A percentile compares a stretch with the other conserved stretches of the same genome.
These are phyloP conservation scores for Cryptococcus wingfieldii DNA, from an alignment of 1,284 basidiomycete genomes.

Conservation along the genomic window DNA sequence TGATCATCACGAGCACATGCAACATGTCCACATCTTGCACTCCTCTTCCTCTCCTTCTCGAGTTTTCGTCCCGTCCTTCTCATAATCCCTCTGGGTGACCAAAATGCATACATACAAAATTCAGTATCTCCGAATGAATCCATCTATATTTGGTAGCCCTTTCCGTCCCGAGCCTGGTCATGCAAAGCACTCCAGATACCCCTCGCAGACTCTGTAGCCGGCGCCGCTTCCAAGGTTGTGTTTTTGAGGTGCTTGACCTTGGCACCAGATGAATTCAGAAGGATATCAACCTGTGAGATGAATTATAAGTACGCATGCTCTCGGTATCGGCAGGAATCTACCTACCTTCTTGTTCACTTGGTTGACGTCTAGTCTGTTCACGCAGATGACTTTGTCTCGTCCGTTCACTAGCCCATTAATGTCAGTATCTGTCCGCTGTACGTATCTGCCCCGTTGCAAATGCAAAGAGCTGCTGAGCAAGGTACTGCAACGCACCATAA, in stretches of 20 bases:
- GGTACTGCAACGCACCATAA: slow-evolving; percentile 42
- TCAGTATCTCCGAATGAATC: too few relatives aligned
- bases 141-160: slow-evolving; percentile 42
- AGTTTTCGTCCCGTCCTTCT: too few relatives aligned
- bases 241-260: slow-evolving; percentile 48
- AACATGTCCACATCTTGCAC: background rate
- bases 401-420: slow-evolving; percentile 44
- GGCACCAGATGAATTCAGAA: slow-evolving; percentile 46
- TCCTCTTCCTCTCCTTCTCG: too few relatives aligned
- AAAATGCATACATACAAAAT: too few relatives aligned
- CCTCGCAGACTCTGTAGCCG: slow-evolving; percentile 42
- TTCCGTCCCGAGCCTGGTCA: slow-evolving; percentile 31
- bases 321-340: background rate
- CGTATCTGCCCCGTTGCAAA: background rate
- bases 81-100: too few relatives aligned
- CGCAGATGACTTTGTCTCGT: slow-evolving; percentile 52
- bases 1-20: background rate
- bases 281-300: slow-evolving; percentile 33
- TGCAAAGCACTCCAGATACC: slow-evolving; percentile 47
- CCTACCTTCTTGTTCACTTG: slow-evolving; percentile 48
- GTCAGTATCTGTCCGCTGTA: background rate
- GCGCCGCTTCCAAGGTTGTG: slow-evolving; percentile 43
- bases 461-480: background rate
- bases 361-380: slow-evolving; percentile 46
- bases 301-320: background rate